phyloP scores from a whole-genome alignment of 164 flowering plant genomes.

The Chloranthus sessilifolius region DNA sequence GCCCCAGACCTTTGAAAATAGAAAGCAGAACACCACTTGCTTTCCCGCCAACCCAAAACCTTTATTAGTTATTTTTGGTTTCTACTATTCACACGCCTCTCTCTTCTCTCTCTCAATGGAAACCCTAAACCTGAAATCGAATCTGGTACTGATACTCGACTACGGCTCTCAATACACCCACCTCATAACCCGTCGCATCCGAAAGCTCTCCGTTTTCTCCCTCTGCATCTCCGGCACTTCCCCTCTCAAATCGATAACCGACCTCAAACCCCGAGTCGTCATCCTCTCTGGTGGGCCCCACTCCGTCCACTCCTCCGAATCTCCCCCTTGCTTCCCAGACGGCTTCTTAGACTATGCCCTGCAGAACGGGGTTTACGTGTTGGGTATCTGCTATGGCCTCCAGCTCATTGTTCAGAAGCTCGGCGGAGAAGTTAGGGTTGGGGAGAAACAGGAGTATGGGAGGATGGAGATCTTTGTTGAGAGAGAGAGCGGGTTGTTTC shows the following conservation, averaged over 20 bases:
- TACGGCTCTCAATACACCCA: slow-evolving; percentile 95
- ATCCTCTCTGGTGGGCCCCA: slow-evolving; percentile 96
- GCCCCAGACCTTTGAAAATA: too few species aligned
- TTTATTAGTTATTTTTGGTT: too few species aligned
- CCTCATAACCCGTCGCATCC: slow-evolving; percentile 86
- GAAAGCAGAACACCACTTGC: too few species aligned
- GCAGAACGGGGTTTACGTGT: slow-evolving; percentile 48
- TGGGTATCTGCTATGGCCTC: slow-evolving; percentile 91
- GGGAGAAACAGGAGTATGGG: slow-evolving; percentile 88
- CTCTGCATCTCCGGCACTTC: slow-evolving; percentile 87
- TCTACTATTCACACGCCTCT: too few species aligned
- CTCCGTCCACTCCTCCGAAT: slow-evolving; percentile 59
- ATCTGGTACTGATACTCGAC: slow-evolving; percentile 75
- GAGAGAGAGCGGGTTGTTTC: slow-evolving; percentile 45
- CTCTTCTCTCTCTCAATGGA: too few species aligned
- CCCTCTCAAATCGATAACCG: slow-evolving; percentile 51
- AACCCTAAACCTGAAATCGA: slow-evolving; percentile 32
- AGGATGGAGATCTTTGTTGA: slow-evolving; percentile 77
- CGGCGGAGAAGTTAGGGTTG: slow-evolving; percentile 74
- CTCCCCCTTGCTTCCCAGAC: slow-evolving; percentile 59
- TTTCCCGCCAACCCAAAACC: too few species aligned
- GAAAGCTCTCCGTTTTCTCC: slow-evolving; percentile 74
- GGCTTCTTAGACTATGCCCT: slow-evolving; percentile 74
- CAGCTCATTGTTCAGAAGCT: slow-evolving; percentile 83
- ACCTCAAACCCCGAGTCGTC: slow-evolving; percentile 59